Base-by-base conservation (phyloP, 805 yeast genomes). In the Ogataea methylovora region DNA sequence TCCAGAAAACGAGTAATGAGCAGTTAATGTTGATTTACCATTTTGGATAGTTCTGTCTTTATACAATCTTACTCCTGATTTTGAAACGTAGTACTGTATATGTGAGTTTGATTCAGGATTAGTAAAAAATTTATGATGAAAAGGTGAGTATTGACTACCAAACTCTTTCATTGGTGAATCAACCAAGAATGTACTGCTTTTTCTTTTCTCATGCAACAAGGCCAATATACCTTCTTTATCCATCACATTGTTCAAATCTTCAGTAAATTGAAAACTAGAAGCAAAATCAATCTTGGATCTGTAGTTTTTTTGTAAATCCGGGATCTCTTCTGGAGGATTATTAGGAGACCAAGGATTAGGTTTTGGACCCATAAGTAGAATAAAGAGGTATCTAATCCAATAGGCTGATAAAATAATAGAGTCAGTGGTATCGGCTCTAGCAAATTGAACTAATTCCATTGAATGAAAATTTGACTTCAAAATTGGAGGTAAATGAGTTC, bases 21-120 rank as follows among this genome's bases (percentile, higher is more conserved):
- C 48, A 4, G 42, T 36, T 39, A 69, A 66, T 35, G 22, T 31
- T 11, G 36, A 46, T 19, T 39, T 44, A 8, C 18, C 25, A 19
- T 18, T 33, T 24, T 36, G 37, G 12, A 48, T 25, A 4, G 33
- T 21, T 37, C 65, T 66, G 30, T 69, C 50, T 28, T 63, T 51
- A 43, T 73, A 73, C 4, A 84, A 46, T 14, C 95, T 58, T 3
- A 84, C 65, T 1, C 96, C 96, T 9, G 56, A 60, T 17, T 60
- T 46, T 0, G 88, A 73, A 5, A 73, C 77, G 51, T 79, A 87
- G 52, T 87, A 87, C 52, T 88, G 97, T 8, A 73, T 54, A 49
- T 78, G 84, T 0, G 94, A 67, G 43, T 83, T 90, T 0, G 94
- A 82, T 49, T 83, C 94, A 0, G 97, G 97, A 47, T 88, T 88